phyloP scores from a whole-genome alignment of 2,329 filamentous ascomycete genomes.

The Westerdykella sp. region DNA sequence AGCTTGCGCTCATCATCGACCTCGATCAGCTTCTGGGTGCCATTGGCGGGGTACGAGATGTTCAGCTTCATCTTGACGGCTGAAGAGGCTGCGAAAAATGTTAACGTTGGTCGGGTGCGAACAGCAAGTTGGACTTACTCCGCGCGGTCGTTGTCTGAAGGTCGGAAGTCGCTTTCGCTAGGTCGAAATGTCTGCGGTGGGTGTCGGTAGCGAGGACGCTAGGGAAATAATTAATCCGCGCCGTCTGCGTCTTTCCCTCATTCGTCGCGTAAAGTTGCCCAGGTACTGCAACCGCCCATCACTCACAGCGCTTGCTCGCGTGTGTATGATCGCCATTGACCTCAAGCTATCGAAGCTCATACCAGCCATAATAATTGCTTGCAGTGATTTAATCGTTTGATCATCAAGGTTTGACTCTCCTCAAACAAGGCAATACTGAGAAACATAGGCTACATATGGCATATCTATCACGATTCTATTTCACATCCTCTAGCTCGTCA shows the following conservation, averaged over 20 bases:
- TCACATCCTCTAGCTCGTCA: too few relatives aligned
- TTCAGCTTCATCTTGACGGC: conserved; percentile 65
- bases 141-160: not conserved
- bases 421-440: too few relatives aligned
- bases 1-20: conserved; percentile 99
- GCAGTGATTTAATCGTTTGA: too few relatives aligned
- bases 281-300: too few relatives aligned
- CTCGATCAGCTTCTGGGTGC: conserved; percentile 99
- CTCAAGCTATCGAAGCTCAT: too few relatives aligned
- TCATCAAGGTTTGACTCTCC: too few relatives aligned
- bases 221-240: not conserved
- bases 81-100: conserved; percentile 1
- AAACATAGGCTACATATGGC: too few relatives aligned
- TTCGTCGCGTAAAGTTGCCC: too few relatives aligned
- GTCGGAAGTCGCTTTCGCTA: not conserved
- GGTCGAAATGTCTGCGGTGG: not conserved
- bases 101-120: not conserved
- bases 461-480: too few relatives aligned
- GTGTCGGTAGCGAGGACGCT: not conserved
- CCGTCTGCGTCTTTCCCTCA: not conserved
- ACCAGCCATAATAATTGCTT: too few relatives aligned
- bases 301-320: too few relatives aligned
- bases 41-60: conserved; percentile 93
- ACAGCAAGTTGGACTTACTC: not conserved
- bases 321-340: too few relatives aligned